phyloP scores from a whole-genome alignment of 352 stramenopile genomes.

The Aphanomyces euteiches region DNA sequence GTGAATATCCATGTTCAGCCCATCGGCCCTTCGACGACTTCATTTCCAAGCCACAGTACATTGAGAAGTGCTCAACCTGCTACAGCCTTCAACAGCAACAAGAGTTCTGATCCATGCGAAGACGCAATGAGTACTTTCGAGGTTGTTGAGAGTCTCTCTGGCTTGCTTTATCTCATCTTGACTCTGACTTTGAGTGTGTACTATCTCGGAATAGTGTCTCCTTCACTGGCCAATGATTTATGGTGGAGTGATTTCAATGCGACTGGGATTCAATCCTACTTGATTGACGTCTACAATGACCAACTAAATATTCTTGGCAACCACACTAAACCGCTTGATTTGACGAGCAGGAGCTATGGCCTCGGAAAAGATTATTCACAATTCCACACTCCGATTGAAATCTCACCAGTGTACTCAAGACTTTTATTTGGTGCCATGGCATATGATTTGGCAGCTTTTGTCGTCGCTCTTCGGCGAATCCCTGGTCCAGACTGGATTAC shows the following conservation, averaged over 20 bases:
- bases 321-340: neutral
- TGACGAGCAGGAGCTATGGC: neutral
- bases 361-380: neutral
- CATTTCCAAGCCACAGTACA: no score
- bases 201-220: neutral
- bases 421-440: neutral
- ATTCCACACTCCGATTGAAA: slow-evolving; percentile 5
- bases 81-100: no score
- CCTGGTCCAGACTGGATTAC: neutral
- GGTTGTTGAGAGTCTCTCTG: neutral
- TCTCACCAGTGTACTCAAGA: neutral
- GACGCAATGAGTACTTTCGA: neutral
- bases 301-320: neutral
- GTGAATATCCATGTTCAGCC: no score
- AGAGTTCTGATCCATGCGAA: neutral
- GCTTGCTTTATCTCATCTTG: neutral
- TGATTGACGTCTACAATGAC: no score
- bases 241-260: slow-evolving; percentile 15
- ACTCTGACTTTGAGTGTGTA: neutral
- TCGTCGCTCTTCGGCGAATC: neutral
- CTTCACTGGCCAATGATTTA: slow-evolving; percentile 7
- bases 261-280: slow-evolving; percentile 11
- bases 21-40: no score
- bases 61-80: no score
- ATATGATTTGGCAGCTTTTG: neutral